Evolutionary conservation across 257 asterid species (phyloP).

Genomic region (Petunia secreta): DNA sequence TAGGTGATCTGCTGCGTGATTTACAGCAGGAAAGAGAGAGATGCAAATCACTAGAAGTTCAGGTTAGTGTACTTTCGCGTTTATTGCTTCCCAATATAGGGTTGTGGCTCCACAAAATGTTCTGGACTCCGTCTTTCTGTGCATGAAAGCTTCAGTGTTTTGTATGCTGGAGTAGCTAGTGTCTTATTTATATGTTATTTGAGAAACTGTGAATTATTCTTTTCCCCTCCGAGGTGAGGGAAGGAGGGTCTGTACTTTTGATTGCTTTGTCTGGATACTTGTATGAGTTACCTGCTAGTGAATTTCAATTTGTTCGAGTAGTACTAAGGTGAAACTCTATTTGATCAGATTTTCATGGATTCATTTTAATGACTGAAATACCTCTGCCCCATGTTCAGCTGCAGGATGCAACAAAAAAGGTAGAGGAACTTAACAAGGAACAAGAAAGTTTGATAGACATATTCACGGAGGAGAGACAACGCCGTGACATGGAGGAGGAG

Average conservation of each 20-base stretch:
- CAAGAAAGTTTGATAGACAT: slow-evolving; percentile 73
- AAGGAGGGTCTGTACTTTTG: neutral
- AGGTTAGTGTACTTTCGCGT: slow-evolving; percentile 48
- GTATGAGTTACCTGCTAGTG: slow-evolving; percentile 8
- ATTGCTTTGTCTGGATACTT: neutral
- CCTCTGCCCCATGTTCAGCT: slow-evolving; percentile 50
- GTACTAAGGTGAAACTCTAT: neutral
- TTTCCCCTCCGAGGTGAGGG: neutral
- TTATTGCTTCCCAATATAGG: neutral
- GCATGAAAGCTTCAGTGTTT: slow-evolving; percentile 11
- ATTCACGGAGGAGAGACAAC: slow-evolving; percentile 90
- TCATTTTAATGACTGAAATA: neutral
- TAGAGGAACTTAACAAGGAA: slow-evolving; percentile 66
- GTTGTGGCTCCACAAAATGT: no score
- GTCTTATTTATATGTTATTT: neutral
- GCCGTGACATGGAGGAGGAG: slow-evolving; percentile 75
- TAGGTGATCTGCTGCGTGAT: slow-evolving; percentile 79
- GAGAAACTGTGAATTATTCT: neutral
- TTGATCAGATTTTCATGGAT: neutral
- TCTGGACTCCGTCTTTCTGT: neutral
- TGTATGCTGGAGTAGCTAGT: slow-evolving; percentile 1
- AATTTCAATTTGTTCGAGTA: neutral
- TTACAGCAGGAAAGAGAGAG: slow-evolving; percentile 65
- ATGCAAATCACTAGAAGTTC: slow-evolving; percentile 67
- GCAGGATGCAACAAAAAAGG: slow-evolving; percentile 44